Evolutionary conservation across 2,329 filamentous ascomycete species (phyloP), one percentile per base, ranked within the genome.

Genomic region (Xylaria sp.): DNA sequence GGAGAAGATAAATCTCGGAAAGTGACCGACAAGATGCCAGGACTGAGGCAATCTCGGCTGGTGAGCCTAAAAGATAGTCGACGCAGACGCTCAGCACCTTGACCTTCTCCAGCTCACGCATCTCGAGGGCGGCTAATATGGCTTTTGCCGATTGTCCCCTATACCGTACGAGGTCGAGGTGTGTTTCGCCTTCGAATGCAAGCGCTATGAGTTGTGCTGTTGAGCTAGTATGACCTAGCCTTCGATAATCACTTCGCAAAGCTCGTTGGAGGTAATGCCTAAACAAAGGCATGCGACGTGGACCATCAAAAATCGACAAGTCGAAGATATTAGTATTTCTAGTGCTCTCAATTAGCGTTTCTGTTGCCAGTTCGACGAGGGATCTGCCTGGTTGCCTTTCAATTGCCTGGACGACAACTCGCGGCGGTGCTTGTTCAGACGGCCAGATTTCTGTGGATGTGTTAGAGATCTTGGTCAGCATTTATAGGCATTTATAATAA

Each of bases 121-220:
- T 56, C 13, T 38, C 29, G 6, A 56, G 43, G 21, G 54, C 54
- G 5, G 21, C 8, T 13, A 13, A n/a, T 40, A 56, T 40, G 21
- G 43, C 17, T 3, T 35, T 35, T 13, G 35, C 33, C 35, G 54
- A 40, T 13, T 38, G 17, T 25, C 35, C 33, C 25, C 17, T 40
- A 3, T 27, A 40, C 19, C 44, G 44, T 38, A 41, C 25, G 17
- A 56, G 54, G 33, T 56, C 25, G 11, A 56, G 54, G 33, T 49
- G 31, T 31, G 33, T 56, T 19, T 48, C 40, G 1, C 31, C 31
- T 15, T 48, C 43, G 13, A 56, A 56, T 19, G 54, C 54, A 8
- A 40, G 23, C 3, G 43, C 54, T 33, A 56, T 31, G 4, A 56
- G 54, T 15, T 48, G 54, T 23, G 41, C 29, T 15, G n/a, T 19